phyloP scores from a whole-genome alignment of 257 asterid species.

The Penstemon eatonii region DNA sequence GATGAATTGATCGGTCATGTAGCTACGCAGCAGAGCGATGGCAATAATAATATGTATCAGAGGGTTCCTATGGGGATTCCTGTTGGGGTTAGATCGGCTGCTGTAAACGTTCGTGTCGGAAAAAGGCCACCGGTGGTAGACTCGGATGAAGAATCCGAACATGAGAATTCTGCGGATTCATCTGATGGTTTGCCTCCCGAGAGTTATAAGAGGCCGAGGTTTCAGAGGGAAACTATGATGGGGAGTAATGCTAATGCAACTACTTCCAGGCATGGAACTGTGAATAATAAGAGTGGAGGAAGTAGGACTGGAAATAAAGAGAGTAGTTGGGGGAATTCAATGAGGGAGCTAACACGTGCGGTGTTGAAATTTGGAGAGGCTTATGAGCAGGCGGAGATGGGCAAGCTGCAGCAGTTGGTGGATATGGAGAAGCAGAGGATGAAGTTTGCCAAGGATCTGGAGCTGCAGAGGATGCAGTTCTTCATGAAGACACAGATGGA shows the following conservation, averaged over 20 bases:
- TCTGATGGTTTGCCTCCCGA: conserved; percentile 67
- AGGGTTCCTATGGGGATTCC: conserved; percentile 43
- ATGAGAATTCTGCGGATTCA: conserved; percentile 52
- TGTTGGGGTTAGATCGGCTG: conserved; percentile 42
- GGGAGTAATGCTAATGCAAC: conserved; percentile 22
- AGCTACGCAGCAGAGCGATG: conserved; percentile 26
- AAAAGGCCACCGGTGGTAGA: conserved; percentile 42
- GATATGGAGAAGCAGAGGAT: conserved; percentile 96
- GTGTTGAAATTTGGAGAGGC: conserved; percentile 79
- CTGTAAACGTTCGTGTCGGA: conserved; percentile 8
- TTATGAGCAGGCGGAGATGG: conserved; percentile 75
- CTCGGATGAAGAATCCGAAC: conserved; percentile 53
- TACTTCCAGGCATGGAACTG: conserved; percentile 13
- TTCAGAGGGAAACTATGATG: conserved; percentile 27
- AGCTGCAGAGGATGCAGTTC: conserved; percentile 89
- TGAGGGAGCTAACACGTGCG: conserved; percentile 62
- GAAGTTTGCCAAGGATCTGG: conserved; percentile 84
- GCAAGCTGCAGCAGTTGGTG: conserved; percentile 75
- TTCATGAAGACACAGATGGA: conserved; percentile 83
- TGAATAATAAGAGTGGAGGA: conserved; percentile 32
- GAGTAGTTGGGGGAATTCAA: conserved; percentile 51
- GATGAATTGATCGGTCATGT: conserved; percentile 67
- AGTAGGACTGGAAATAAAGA: conserved; percentile 26
- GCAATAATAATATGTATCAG: conserved; percentile 18
- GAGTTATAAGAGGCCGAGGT: conserved; percentile 48